Evolutionary conservation across 306 rosid species (phyloP).

Genomic region (Begonia peltatifolia): DNA sequence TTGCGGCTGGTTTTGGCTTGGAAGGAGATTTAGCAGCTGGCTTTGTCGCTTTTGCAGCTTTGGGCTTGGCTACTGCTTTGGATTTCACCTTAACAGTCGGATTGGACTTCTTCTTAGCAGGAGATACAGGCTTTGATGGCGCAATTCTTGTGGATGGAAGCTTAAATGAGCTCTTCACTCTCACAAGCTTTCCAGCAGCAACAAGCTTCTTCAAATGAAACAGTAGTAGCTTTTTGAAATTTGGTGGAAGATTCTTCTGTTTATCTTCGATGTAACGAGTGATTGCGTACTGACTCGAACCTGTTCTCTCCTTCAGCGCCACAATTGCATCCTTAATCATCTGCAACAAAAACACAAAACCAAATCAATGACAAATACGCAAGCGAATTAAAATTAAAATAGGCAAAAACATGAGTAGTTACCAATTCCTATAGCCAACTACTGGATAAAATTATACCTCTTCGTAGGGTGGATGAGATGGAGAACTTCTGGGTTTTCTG

Average conservation of each 20-base stretch:
- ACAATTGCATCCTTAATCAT: conserved; percentile 75
- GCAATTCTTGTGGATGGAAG: conserved; percentile 17
- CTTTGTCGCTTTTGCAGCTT: conserved; percentile 1
- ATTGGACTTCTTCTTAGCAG: conserved; percentile 29
- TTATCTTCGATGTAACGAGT: conserved; percentile 62
- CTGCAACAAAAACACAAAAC: conserved; percentile 15
- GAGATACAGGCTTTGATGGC: conserved; percentile 6
- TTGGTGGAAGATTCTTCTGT: conserved; percentile 47
- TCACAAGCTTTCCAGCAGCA: conserved; percentile 41
- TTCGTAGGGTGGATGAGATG: conserved; percentile 57
- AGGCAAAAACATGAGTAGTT: neutral
- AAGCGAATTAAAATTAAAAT: neutral
- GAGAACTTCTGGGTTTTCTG: conserved; percentile 27
- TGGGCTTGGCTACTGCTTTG: conserved; percentile 7
- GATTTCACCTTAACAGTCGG: conserved; percentile 28
- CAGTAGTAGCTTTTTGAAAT: conserved; percentile 59
- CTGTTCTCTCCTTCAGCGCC: conserved; percentile 60
- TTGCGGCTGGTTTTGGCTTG: conserved; percentile 19
- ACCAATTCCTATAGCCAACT: no score
- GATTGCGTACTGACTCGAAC: conserved; percentile 89
- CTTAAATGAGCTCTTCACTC: conserved; percentile 71
- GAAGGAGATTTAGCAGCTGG: conserved; percentile 8
- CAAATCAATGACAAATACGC: no score
- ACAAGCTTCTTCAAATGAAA: conserved; percentile 61
- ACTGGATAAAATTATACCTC: conserved; percentile 26